Evolutionary conservation across 495 filamentous ascomycete species (phyloP).

Genomic region (Xylaria longipes): DNA sequence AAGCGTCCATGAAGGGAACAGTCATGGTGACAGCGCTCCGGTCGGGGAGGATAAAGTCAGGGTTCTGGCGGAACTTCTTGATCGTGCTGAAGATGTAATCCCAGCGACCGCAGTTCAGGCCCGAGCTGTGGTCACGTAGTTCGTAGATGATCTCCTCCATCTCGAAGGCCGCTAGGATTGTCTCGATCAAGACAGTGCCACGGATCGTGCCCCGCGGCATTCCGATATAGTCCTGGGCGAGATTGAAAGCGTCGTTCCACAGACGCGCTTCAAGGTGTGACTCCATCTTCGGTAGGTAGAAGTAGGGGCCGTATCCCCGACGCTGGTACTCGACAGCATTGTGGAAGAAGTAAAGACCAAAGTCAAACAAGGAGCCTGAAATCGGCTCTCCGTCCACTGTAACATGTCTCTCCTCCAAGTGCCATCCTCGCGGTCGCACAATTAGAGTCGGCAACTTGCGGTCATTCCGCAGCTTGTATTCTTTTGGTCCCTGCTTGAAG

Average conservation of each 20-base stretch:
- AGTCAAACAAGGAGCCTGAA: slow-evolving; percentile 93
- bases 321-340: slow-evolving; percentile 89
- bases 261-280: slow-evolving; percentile 95
- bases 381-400: slow-evolving; percentile 96
- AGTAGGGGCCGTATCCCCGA: slow-evolving; percentile 90
- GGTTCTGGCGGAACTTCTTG: slow-evolving; percentile 98
- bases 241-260: slow-evolving; percentile 99
- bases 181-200: slow-evolving; percentile 97
- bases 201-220: slow-evolving; percentile 92
- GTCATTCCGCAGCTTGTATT: slow-evolving; percentile 96
- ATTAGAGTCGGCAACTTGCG: slow-evolving; percentile 80
- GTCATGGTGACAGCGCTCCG: slow-evolving; percentile 95
- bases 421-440: slow-evolving; percentile 88
- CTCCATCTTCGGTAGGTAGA: slow-evolving; percentile 99
- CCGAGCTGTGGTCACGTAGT: slow-evolving; percentile 93
- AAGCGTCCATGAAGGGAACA: slow-evolving; percentile 98
- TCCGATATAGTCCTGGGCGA: slow-evolving; percentile 89
- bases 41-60: slow-evolving; percentile 92
- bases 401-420: slow-evolving; percentile 98
- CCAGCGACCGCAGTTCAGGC: slow-evolving; percentile 98
- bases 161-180: slow-evolving; percentile 97
- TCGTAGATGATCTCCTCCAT: slow-evolving; percentile 99
- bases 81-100: slow-evolving; percentile 99
- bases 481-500: slow-evolving; percentile 94
- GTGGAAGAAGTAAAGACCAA: slow-evolving; percentile 99